Conservation (phyloP, 345 rosid species). For the Gossypium thurberi region DNA sequence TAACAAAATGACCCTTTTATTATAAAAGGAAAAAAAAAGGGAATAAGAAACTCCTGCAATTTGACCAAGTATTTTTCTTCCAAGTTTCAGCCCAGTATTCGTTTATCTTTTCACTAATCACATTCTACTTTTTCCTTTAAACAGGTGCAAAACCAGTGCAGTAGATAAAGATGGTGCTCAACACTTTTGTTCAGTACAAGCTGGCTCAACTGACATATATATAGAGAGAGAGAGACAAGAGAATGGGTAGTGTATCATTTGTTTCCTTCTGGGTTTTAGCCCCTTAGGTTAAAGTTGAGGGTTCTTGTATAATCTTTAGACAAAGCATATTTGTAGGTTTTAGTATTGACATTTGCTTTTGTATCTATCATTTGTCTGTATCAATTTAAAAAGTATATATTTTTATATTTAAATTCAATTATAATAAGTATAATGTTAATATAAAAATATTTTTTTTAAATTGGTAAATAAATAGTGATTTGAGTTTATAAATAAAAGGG, state of each 20-base stretch:
- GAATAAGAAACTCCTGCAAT: not conserved
- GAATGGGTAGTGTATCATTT: not conserved
- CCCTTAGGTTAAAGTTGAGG: not conserved
- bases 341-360: not conserved
- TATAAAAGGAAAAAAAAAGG: too few species aligned
- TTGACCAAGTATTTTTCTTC: not conserved
- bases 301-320: not conserved
- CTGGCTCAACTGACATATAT: not conserved
- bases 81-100: not conserved
- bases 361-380: not conserved
- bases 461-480: too few species aligned
- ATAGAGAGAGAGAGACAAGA: not conserved
- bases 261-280: not conserved
- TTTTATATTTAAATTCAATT: too few species aligned
- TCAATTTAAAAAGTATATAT: not conserved
- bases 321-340: not conserved
- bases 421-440: too few species aligned
- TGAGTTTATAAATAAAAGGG: not conserved
- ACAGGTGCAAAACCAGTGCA: constrained; percentile 7
- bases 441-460: too few species aligned
- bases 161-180: constrained; percentile 1
- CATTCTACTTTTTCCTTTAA: not conserved
- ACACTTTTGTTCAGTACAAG: not conserved
- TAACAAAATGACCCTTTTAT: not conserved
- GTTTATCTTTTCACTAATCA: not conserved